Evolutionary conservation across 2,329 filamentous ascomycete species (phyloP), one percentile per base, ranked within the genome.

Genomic region (Tricladium varicosporioides): DNA sequence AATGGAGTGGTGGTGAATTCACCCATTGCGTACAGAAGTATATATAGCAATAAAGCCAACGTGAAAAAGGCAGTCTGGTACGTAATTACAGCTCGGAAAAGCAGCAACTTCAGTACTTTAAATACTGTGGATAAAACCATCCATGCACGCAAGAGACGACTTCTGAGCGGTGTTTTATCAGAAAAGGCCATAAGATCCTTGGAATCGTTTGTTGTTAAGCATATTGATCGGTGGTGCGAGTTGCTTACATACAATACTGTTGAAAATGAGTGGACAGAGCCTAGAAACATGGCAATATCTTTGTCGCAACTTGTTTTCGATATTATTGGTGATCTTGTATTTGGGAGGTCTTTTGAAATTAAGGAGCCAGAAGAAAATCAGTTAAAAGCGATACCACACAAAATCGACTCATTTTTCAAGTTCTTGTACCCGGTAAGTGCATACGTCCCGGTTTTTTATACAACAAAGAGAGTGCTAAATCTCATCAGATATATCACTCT

Each of bases 361-460:
- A 58, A 58, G 45, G 56, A 58, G 32, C 19, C 9, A 31, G 45
- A 36, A 11, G 22, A 46, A 32, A 59, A 57, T 40, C 47, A 16
- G n/a, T 56, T 56, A 18, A 53, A 33, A 18, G 27, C 47, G 11
- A 56, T 62, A 1, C 54, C 54, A 31, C 22, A 56, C 32, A 44
- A 36, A 14, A 52, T 59, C 27, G 45, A 13, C 4, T 16, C 44
- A 10, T 59, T 31, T 19, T 2, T 61, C 46, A 18, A 31, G 18
- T 59, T 58, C 46, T 36, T 45, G 52, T 58, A 59, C 33, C 46
- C 36, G 22, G 56, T 58, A 50, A 51, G 40, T 19, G 9, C 13
- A 27, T 51, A 51, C 8, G 2, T 49, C 5, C 53, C 33, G 32
- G 22, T 27, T 27, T 27, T 7, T 4, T 7, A 3, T 27, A 27